Evolutionary conservation across 2,329 filamentous ascomycete genomes (phyloP).

Genomic region (Penicillium palitans): DNA sequence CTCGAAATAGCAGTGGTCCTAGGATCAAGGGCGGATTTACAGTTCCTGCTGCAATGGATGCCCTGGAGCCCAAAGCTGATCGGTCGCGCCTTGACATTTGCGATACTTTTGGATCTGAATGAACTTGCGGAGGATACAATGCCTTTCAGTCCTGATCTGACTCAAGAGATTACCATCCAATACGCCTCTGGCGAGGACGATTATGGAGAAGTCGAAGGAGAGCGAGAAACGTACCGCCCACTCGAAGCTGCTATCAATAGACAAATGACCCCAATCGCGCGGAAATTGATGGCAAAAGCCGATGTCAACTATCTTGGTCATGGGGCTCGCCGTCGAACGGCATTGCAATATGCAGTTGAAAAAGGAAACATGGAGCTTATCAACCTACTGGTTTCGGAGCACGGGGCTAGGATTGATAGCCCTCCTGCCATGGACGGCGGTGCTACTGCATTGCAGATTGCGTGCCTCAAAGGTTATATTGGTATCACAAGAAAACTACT

Average conservation of each 20-base stretch:
- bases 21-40: not conserved
- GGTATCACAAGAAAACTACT: constrained; percentile 24
- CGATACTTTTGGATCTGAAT: not conserved
- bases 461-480: constrained; percentile 27
- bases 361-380: constrained; percentile 19
- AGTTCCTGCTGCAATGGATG: not conserved
- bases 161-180: not conserved
- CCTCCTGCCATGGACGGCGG: constrained; percentile 11
- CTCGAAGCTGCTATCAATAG: constrained; percentile 4
- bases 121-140: not conserved
- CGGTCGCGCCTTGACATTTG: not conserved
- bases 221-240: constrained; percentile 3
- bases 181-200: too few species aligned
- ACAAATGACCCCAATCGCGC: not conserved
- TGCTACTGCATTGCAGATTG: constrained; percentile 31
- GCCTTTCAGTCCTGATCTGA: not conserved
- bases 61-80: not conserved
- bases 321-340: not conserved
- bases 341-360: constrained; percentile 20
- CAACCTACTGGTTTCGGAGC: constrained; percentile 13
- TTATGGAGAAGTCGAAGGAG: not conserved
- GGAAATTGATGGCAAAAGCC: not conserved
- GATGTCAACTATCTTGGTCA: constrained; percentile 10
- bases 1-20: not conserved
- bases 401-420: constrained; percentile 19